Base-by-base conservation (phyloP, 805 yeast species). In the Isabelozyma rhagii region DNA sequence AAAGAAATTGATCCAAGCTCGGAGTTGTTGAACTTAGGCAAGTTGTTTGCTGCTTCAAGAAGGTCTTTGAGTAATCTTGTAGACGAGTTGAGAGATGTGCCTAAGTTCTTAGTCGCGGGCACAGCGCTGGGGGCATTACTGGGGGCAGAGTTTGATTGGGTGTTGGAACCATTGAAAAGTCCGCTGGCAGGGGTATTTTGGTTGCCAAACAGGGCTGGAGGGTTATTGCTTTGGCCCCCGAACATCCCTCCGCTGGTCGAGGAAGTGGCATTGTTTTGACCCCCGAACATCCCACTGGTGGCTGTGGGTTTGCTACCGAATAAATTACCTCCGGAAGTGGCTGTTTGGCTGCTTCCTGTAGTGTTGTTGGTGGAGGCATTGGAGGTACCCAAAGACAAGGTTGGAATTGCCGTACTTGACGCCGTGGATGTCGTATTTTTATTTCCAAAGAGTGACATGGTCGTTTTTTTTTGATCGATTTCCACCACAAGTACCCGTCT, bases 1-100 rank as follows among this genome's bases (percentile, higher is more conserved):
- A 91, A 75, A 64, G 88, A 90, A 47, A 92, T 83, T 2, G 93
- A 76, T 5, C 96, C 97, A 41, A 90, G 67, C 48, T 87, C 91
- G 43, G 85, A 80, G 47, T 69, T 47, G 74, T 73, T 55, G 10
- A 77, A 63, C 45, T 74, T 75, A 5, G 97, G 97, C 51, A 92
- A 73, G 59, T 87, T 86, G 52, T 80, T 78, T 0, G 96, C 85
- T 1, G 92, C 79, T 61, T 88, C 96, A 47, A 90, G 66, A 47
- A 91, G 76, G 60, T 90, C 97, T 52, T 82, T 82, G 55, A 91
- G 72, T 48, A 71, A 51, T 48, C 61, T 63, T 13, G 63, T 57
- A 11, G 51, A 51, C 27, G 52, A 36, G 40, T 44, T 51, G 39
- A 53, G 41, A 14, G 49, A 45, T 5, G 49, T 43, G 8, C 34